Conservation (phyloP, 2,329 filamentous ascomycete species). For the Atkinsonella texensis region DNA sequence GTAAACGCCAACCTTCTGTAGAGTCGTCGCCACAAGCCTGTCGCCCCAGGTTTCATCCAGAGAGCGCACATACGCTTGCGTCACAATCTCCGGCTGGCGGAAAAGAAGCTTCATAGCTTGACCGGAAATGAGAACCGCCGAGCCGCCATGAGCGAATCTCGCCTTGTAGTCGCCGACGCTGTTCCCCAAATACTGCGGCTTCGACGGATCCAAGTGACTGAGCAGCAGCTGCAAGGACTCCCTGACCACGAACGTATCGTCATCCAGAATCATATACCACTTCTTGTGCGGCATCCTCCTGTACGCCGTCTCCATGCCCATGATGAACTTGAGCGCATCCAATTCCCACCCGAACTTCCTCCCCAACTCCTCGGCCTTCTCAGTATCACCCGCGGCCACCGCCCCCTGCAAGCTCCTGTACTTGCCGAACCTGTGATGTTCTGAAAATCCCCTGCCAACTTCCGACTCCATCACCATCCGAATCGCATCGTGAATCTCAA, state of each 20-base stretch:
- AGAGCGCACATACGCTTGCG: constrained; percentile 32
- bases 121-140: constrained; percentile 39
- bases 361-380: constrained; percentile 25
- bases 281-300: constrained; percentile 39
- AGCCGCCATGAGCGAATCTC: constrained; percentile 46
- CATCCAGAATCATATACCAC: constrained; percentile 47
- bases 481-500: constrained; percentile 30
- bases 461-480: constrained; percentile 22
- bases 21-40: constrained; percentile 38
- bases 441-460: constrained; percentile 13
- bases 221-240: constrained; percentile 36
- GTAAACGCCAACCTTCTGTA: constrained; percentile 42
- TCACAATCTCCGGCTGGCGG: constrained; percentile 28
- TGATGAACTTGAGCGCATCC: constrained; percentile 42
- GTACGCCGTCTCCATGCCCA: constrained; percentile 41
- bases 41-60: constrained; percentile 42
- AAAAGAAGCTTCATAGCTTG: constrained; percentile 37
- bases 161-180: constrained; percentile 43
- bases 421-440: constrained; percentile 26
- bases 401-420: constrained; percentile 27
- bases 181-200: constrained; percentile 42
- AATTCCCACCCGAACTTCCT: constrained; percentile 34
- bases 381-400: constrained; percentile 25
- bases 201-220: constrained; percentile 33
- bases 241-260: constrained; percentile 43